Evolutionary conservation across 192 early-diverging fungal genomes (phyloP).

Genomic region (Coemansia sp.): DNA sequence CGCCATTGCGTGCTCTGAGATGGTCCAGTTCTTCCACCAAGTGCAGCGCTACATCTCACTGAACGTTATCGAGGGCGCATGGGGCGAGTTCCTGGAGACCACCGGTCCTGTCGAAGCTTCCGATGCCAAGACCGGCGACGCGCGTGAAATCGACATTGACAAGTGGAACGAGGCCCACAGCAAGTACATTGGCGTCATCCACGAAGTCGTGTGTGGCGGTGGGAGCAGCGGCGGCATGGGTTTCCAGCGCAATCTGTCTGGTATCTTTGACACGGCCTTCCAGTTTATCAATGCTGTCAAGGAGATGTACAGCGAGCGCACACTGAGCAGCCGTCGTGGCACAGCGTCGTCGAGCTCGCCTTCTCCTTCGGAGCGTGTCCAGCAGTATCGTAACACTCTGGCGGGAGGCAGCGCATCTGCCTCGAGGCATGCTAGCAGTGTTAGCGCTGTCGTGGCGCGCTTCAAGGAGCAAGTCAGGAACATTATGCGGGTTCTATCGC

Average conservation of each 20-base stretch:
- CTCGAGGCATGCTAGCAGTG: slow-evolving; percentile 41
- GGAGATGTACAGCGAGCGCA: slow-evolving; percentile 55
- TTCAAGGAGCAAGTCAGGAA: slow-evolving; percentile 57
- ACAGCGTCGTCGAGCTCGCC: neutral
- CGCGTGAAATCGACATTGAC: slow-evolving; percentile 74
- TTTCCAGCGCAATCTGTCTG: slow-evolving; percentile 51
- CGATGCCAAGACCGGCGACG: slow-evolving; percentile 44
- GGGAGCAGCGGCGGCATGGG: slow-evolving; percentile 33
- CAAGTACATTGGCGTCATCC: slow-evolving; percentile 69
- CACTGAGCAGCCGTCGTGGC: slow-evolving; percentile 29
- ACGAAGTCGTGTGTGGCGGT: slow-evolving; percentile 59
- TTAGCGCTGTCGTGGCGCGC: slow-evolving; percentile 34
- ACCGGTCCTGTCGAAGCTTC: slow-evolving; percentile 3
- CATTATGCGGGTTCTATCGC: slow-evolving; percentile 58
- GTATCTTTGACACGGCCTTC: slow-evolving; percentile 66
- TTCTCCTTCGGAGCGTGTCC: slow-evolving; percentile 26
- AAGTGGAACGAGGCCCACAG: slow-evolving; percentile 76
- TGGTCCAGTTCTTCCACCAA: slow-evolving; percentile 94
- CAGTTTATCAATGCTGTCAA: slow-evolving; percentile 55
- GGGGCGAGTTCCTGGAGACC: slow-evolving; percentile 68
- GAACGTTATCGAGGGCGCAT: slow-evolving; percentile 89
- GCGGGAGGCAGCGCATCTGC: slow-evolving; percentile 37
- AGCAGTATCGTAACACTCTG: slow-evolving; percentile 33
- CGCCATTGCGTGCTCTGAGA: slow-evolving; percentile 71
- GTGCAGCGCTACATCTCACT: slow-evolving; percentile 92